Conservation (phyloP, 306 rosid genomes). For the Castanea sativa region DNA sequence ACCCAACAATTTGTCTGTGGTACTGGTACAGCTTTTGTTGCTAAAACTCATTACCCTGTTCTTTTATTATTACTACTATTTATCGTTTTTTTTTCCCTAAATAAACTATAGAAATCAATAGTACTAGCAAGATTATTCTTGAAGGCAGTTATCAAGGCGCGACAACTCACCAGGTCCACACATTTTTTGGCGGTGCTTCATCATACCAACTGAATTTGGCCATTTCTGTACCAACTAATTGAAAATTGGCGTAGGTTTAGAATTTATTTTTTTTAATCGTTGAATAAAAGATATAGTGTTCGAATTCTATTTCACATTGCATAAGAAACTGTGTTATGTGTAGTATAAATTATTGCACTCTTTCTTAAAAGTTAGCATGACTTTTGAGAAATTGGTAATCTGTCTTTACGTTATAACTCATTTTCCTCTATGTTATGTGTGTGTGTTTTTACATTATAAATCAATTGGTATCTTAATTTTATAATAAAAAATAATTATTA, state of each 20-base stretch:
- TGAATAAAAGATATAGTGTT: no score
- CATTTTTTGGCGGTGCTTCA: constrained; percentile 10
- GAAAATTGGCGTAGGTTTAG: no score
- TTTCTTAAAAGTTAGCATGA: no score
- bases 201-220: constrained; percentile 30
- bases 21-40: not conserved
- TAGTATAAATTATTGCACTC: no score
- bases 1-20: constrained; percentile 21
- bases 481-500: no score
- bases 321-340: no score
- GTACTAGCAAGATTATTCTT: not conserved
- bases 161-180: constrained; percentile 14
- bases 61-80: not conserved
- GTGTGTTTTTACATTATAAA: no score
- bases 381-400: no score
- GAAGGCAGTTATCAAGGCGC: constrained; percentile 24
- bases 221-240: not conserved
- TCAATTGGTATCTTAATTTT: no score
- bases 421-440: accelerated
- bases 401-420: no score
- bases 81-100: not conserved
- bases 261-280: no score
- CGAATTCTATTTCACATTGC: no score
- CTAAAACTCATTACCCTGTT: constrained; percentile 8
- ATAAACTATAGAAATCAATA: not conserved